Evolutionary conservation across 1,284 basidiomycete genomes (phyloP).

Genomic region (Marasmius oreades): DNA sequence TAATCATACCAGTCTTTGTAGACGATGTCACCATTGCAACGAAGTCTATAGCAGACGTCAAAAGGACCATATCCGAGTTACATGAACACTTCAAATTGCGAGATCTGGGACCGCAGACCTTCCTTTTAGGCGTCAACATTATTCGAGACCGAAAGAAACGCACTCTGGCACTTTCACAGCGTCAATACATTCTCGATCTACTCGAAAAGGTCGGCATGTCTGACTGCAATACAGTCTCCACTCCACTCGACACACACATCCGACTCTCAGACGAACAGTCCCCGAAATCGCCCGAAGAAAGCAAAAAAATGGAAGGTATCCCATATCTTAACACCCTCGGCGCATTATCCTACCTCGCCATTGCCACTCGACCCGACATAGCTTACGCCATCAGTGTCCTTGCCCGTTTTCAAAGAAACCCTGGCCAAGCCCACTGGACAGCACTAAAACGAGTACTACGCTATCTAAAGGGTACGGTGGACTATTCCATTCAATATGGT

Average conservation of each 20-base stretch:
- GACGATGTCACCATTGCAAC: slow-evolving; percentile 23
- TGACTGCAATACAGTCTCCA: slow-evolving; percentile 19
- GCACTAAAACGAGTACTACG: slow-evolving; percentile 20
- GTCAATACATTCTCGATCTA: too few species aligned
- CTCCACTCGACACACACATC: slow-evolving; percentile 13
- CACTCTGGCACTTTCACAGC: too few species aligned
- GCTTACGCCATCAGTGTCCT: slow-evolving; percentile 23
- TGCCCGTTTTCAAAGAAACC: slow-evolving; percentile 20
- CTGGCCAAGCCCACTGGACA: slow-evolving; percentile 23
- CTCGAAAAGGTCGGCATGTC: too few species aligned
- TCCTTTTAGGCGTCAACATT: too few species aligned
- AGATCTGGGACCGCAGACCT: slow-evolving; percentile 20
- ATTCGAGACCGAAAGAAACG: too few species aligned
- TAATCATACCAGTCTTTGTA: slow-evolving; percentile 19
- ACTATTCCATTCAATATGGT: slow-evolving; percentile 3
- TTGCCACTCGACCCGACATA: too few species aligned
- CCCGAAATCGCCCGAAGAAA: slow-evolving; percentile 13
- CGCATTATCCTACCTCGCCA: slow-evolving; percentile 27
- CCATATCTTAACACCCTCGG: slow-evolving; percentile 12
- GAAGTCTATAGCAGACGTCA: slow-evolving; percentile 7
- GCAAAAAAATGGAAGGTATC: not conserved
- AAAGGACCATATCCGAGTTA: slow-evolving; percentile 15
- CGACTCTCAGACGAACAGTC: not conserved
- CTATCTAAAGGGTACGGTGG: slow-evolving; percentile 26
- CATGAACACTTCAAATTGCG: slow-evolving; percentile 22